These are phyloP conservation scores for Russula abietina DNA, from an alignment of 768 basidiomycete genomes.

Conservation along the genomic window DNA sequence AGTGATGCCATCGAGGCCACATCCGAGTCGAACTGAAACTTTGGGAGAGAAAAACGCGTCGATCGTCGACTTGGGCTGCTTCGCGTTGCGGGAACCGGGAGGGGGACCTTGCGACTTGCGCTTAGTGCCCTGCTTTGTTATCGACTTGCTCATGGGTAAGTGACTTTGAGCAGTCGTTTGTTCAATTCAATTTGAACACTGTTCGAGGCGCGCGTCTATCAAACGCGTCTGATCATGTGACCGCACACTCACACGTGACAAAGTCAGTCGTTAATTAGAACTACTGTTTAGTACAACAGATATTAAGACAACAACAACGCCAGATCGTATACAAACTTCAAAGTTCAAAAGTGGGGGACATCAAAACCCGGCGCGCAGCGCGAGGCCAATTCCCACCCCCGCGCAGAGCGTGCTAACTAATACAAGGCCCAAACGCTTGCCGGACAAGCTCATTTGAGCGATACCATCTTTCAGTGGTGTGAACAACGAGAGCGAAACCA, in stretches of 20 bases:
- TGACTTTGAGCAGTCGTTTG: not conserved
- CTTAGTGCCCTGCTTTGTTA: constrained; percentile 23
- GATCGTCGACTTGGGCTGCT: constrained; percentile 32
- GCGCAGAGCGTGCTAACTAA: constrained; percentile 41
- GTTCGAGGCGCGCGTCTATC: not conserved
- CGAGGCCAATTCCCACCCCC: constrained; percentile 40
- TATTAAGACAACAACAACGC: constrained; percentile 3
- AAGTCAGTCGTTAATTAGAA: no score
- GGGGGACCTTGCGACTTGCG: constrained; percentile 30
- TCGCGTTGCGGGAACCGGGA: constrained; percentile 22
- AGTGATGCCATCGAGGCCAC: constrained; percentile 19
- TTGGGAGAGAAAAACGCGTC: constrained; percentile 34
- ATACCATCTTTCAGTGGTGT: constrained; percentile 38
- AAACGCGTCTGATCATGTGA: constrained; percentile 20
- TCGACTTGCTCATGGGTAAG: constrained; percentile 12
- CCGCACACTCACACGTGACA: not conserved
- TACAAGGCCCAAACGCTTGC: constrained; percentile 31
- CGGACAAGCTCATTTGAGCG: constrained; percentile 26
- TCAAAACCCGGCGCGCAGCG: constrained; percentile 24
- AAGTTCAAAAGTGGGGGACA: not conserved
- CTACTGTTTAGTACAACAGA: not conserved
- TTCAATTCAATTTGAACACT: not conserved
- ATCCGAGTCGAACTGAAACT: constrained; percentile 22
- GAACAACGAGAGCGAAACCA: constrained; percentile 57
- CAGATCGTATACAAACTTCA: not conserved